These are phyloP conservation scores for Pseudozyma sp. DNA, from an alignment of 1,284 basidiomycete species.

Conservation along the genomic window DNA sequence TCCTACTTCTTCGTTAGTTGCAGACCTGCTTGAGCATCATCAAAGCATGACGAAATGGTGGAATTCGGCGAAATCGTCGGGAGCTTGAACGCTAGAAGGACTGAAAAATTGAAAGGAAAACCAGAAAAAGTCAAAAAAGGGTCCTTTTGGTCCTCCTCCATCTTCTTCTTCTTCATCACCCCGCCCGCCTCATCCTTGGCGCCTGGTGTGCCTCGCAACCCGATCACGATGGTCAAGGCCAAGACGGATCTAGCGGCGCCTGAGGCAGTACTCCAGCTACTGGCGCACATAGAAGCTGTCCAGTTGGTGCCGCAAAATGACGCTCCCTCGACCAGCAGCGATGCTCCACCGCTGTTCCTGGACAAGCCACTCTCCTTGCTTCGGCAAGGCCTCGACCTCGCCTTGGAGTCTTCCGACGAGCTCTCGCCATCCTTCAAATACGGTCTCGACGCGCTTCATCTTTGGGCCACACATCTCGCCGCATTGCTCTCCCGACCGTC, in stretches of 20 bases:
- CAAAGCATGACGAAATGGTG: too few species aligned
- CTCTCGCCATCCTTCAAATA: conserved; percentile 46
- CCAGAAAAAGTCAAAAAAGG: conserved; percentile 6
- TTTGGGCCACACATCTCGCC: conserved; percentile 33
- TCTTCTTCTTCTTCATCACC: not conserved
- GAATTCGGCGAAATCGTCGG: too few species aligned
- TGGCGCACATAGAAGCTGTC: conserved; percentile 32
- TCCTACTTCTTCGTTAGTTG: too few species aligned
- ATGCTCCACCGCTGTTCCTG: conserved; percentile 7
- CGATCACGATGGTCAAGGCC: conserved; percentile 40
- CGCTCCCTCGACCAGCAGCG: conserved; percentile 25
- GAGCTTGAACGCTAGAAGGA: not conserved
- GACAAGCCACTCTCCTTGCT: conserved; percentile 31
- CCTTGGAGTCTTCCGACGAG: conserved; percentile 29
- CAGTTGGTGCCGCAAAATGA: conserved; percentile 1
- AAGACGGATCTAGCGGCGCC: conserved; percentile 46
- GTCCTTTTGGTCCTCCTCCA: conserved; percentile 2
- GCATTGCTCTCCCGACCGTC: conserved; percentile 11
- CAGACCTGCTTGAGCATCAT: too few species aligned
- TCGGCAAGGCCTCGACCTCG: conserved; percentile 35
- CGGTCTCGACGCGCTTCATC: conserved; percentile 44
- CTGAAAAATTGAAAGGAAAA: conserved; percentile 2
- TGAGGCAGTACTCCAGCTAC: conserved; percentile 35
- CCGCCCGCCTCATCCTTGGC: not conserved
- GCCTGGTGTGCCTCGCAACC: not conserved